Evolutionary conservation across 2,329 filamentous ascomycete genomes (phyloP).

Genomic region (Fusarium abutilonis): DNA sequence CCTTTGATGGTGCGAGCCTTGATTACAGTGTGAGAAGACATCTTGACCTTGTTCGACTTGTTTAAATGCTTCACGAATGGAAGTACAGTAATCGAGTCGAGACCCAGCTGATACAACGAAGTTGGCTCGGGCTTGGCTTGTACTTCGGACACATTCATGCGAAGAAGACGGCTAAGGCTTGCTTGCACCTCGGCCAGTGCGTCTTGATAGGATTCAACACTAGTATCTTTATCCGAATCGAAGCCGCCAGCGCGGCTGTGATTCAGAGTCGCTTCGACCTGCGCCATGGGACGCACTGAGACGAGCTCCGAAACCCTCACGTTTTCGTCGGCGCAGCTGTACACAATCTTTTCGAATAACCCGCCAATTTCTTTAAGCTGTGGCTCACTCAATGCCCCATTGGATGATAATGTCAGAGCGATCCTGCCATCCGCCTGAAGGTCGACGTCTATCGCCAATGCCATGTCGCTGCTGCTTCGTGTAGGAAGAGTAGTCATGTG

Average conservation of each 20-base stretch:
- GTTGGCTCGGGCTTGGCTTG: slow-evolving; percentile 1
- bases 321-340: slow-evolving; percentile 1
- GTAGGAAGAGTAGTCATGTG: slow-evolving; percentile 3
- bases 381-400: neutral
- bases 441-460: slow-evolving; percentile 20
- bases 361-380: neutral
- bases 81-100: slow-evolving; percentile 21
- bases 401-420: slow-evolving; percentile 5
- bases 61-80: slow-evolving; percentile 25
- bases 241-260: too few relatives aligned
- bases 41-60: slow-evolving; percentile 6
- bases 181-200: too few relatives aligned
- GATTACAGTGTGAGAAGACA: slow-evolving; percentile 14
- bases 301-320: neutral
- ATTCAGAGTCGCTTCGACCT: too few relatives aligned
- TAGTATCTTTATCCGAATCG: too few relatives aligned
- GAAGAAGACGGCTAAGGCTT: too few relatives aligned
- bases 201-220: too few relatives aligned
- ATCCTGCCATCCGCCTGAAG: slow-evolving; percentile 17
- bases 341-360: slow-evolving; percentile 11
- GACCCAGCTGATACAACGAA: slow-evolving; percentile 14
- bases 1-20: slow-evolving; percentile 15
- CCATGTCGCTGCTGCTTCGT: slow-evolving; percentile 20
- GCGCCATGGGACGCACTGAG: neutral
- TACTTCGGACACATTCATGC: too few relatives aligned